Conservation (phyloP, 2,329 filamentous ascomycete species). For the Ophiostoma montium region DNA sequence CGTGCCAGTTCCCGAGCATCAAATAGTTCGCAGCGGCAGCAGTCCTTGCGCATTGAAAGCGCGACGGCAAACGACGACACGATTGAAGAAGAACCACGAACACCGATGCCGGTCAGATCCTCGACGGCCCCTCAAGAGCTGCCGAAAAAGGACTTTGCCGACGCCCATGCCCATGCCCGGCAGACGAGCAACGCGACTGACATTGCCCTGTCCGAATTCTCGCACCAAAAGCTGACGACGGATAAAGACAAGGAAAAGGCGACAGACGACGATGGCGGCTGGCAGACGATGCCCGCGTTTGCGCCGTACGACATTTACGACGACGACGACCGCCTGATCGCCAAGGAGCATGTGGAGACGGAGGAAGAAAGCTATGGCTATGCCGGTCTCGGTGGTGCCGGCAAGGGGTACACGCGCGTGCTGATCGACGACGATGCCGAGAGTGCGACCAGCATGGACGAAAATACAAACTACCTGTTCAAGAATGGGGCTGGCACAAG, state of each 20-base stretch:
- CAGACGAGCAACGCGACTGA: conserved; percentile 25
- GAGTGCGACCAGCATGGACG: conserved; percentile 90
- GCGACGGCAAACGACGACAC: conserved; percentile 7
- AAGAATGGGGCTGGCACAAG: conserved; percentile 42
- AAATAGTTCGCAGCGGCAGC: conserved; percentile 9
- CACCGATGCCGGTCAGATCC: background rate
- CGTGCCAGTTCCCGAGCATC: conserved; percentile 9
- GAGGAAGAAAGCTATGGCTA: conserved; percentile 56
- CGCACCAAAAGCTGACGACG: conserved; percentile 64
- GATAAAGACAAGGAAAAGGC: conserved; percentile 39
- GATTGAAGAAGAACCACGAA: conserved; percentile 12
- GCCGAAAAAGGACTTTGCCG: conserved; percentile 13
- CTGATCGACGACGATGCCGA: conserved; percentile 87
- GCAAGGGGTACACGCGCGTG: conserved; percentile 92
- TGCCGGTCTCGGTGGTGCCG: conserved; percentile 68
- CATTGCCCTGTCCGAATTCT: conserved; percentile 63
- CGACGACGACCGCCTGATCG: conserved; percentile 77
- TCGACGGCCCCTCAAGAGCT: background rate
- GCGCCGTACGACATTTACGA: conserved; percentile 93
- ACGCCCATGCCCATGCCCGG: conserved; percentile 24
- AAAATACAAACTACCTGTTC: conserved; percentile 93
- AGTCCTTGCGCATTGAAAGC: conserved; percentile 6
- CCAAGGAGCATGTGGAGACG: conserved; percentile 61
- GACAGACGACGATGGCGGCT: conserved; percentile 49
- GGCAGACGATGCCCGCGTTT: conserved; percentile 91